These are phyloP conservation scores for Coemansia sp. DNA, from an alignment of 192 early-diverging fungal species.

Conservation along the genomic window DNA sequence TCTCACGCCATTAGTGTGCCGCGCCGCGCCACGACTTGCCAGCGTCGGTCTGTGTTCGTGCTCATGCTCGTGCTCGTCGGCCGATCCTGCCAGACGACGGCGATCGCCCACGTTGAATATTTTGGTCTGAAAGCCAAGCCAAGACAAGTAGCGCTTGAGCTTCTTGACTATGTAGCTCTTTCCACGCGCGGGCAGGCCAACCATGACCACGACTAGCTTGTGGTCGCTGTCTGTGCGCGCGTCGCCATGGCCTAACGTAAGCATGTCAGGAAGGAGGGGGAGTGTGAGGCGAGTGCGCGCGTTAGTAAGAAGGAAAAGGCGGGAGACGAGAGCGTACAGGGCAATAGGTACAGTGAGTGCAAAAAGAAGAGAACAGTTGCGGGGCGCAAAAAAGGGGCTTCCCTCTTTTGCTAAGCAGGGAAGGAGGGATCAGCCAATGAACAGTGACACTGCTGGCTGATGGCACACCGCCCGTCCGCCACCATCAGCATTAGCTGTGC, in stretches of 20 bases:
- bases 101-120: conserved; percentile 96
- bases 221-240: conserved; percentile 69
- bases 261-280: conserved; percentile 10
- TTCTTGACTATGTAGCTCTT: conserved; percentile 97
- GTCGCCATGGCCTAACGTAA: conserved; percentile 46
- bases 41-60: neutral
- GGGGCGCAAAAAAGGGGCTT: neutral
- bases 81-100: conserved; percentile 64
- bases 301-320: neutral
- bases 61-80: conserved; percentile 19
- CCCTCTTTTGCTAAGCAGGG: no score
- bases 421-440: conserved; percentile 2
- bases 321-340: neutral
- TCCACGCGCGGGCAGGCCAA: conserved; percentile 92
- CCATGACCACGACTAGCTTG: conserved; percentile 94
- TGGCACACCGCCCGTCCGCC: conserved; percentile 1
- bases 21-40: conserved; percentile 12
- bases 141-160: conserved; percentile 81
- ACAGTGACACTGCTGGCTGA: conserved; percentile 1
- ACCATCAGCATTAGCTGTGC: neutral
- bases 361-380: no score
- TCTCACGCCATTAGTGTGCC: neutral
- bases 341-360: no score
- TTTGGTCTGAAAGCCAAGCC: conserved; percentile 75
- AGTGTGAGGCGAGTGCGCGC: neutral